Evolutionary conservation across 2,329 filamentous ascomycete species (phyloP), one percentile per base, ranked within the genome.

Genomic region (Trichoderma atroviride): DNA sequence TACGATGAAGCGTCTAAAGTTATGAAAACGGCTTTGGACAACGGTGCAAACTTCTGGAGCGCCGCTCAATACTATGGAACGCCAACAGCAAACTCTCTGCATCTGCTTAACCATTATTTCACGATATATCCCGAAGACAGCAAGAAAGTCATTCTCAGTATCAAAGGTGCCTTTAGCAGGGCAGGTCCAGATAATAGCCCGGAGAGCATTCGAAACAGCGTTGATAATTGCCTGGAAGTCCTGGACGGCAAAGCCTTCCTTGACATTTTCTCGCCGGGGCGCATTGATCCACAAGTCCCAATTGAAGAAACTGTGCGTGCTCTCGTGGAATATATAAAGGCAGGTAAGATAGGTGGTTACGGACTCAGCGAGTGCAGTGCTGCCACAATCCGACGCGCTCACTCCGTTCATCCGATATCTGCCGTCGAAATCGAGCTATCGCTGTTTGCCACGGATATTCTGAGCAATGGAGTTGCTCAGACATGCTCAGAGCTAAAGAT

Each of bases 401-500:
- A 79, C 73, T 82, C 82, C 55, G 76, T 88, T n/a, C 80, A 81
- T 55, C 84, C 81, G 27, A 80, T 88, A 68, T 76, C 82, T 3
- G 83, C 84, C 3, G 78, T 86, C 0, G 85, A 89, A 73, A 79
- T 87, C 43, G 86, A 88, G 73, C 87, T 86, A 76, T 83, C 78
- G 9, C 82, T 83, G 0, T 89, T 85, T 73, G 75, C 82, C 1
- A 81, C 91, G 40, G 84, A 88, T 53, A 87, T 92, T 71, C 89
- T 92, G 75, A 83, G 78, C 5, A 75, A 79, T 0, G 78, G 66
- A 72, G 84, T 83, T 3, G 78, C 89, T 5, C 77, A 81, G 52
- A 86, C 87, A 0, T 84, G 82, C 67, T 80, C 84, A 27, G 86
- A 89, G 74, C 83, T 91, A 2, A 87, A 85, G 1, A 80, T 88